Evolutionary conservation across 208 protist species (phyloP), one percentile per base, ranked within the genome.

Genomic region (Angomonas ambiguus): DNA sequence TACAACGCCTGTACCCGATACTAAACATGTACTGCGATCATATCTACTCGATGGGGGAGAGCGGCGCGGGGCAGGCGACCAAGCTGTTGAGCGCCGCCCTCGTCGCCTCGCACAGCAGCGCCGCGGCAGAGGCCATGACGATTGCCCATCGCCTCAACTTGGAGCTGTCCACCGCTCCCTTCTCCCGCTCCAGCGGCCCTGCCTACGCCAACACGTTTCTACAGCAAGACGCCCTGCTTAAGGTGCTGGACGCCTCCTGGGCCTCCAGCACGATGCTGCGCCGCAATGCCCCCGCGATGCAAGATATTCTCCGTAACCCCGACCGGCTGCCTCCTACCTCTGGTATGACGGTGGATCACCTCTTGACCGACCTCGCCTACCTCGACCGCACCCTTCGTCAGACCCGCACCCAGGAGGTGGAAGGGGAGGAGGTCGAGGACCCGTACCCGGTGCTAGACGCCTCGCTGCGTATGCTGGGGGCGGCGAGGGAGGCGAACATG

Each of bases 161-260:
- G 16, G 81, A 90, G 59, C 27, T 24, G n/a, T 16, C 49, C n/a
- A 30, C 49, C n/a, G 6, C 18, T 24, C 49, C n/a, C 6, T 8
- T 24, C 6, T 8, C n/a, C 6, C 5, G 27, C n/a, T 11, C n/a
- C 49, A 5, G n/a, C 49, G 27, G 6, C 49, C n/a, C 10, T 25
- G 10, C 10, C 49, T 16, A 11, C 49, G 27, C 49, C n/a, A 5
- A 16, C 49, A 24, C 49, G 6, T 56, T 56, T 25, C 11, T 56
- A 27, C 85, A 96, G 66, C 71, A 88, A 35, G 62, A 59, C 13
- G 80, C 79, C 71, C 83, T 96, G 27, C 61, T 91, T 20, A 67
- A 87, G 60, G 87, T 94, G 64, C 74, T 96, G 33, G 91, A 96
- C 51, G 80, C 83, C 32, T 89, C 84, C 27, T 94, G 88, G 86